phyloP scores from a whole-genome alignment of 495 filamentous ascomycete genomes.

The Platismatia glauca region DNA sequence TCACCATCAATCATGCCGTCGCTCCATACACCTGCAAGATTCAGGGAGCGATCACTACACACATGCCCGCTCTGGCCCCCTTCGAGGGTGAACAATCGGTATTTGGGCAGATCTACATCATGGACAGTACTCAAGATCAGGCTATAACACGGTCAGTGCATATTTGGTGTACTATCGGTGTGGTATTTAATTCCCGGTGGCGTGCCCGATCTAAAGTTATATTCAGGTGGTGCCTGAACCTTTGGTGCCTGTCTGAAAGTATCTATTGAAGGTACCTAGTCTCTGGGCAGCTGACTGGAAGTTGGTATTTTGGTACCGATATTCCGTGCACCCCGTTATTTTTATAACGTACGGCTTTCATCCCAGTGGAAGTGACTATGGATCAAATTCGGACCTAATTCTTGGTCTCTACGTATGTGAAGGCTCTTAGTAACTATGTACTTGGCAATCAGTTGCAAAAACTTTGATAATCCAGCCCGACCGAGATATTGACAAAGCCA shows the following conservation, averaged over 20 bases:
- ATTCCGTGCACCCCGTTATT: not conserved
- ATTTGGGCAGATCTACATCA: no score
- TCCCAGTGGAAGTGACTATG: not conserved
- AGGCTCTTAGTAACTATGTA: slow-evolving; percentile 13
- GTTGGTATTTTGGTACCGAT: not conserved
- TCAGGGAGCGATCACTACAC: no score
- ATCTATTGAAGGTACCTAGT: no score
- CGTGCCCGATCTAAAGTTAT: no score
- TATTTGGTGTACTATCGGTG: no score
- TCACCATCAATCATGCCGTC: no score
- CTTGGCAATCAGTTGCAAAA: slow-evolving; percentile 4
- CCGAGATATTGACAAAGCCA: slow-evolving; percentile 7
- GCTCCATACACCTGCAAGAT: no score
- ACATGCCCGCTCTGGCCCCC: no score
- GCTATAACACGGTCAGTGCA: no score
- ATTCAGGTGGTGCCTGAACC: no score
- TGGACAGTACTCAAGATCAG: no score
- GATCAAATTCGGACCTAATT: not conserved
- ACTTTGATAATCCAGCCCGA: not conserved
- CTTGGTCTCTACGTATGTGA: not conserved
- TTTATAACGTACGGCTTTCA: not conserved
- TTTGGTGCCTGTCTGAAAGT: not conserved
- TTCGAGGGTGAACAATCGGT: not conserved
- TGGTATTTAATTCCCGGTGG: no score
- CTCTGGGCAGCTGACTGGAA: not conserved